Evolutionary conservation across 2,329 filamentous ascomycete genomes (phyloP).

Genomic region (Atkinsonella texensis): DNA sequence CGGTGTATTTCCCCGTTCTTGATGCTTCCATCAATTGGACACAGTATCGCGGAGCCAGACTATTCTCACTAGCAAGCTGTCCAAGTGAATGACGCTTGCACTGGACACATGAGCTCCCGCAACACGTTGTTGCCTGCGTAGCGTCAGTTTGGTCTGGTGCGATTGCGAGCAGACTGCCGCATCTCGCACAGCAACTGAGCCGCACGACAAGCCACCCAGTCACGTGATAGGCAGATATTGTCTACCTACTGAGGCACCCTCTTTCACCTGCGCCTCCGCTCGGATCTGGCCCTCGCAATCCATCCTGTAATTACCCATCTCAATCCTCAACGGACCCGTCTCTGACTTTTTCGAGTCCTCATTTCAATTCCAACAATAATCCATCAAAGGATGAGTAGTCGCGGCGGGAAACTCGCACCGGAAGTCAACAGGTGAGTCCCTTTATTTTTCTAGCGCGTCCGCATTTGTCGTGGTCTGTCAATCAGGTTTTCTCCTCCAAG

Average conservation of each 20-base stretch:
- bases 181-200: background rate
- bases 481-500: background rate
- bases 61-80: too few species aligned
- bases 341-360: constrained; percentile 17
- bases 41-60: too few species aligned
- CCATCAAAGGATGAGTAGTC: constrained; percentile 85
- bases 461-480: constrained; percentile 2
- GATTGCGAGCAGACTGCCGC: too few species aligned
- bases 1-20: too few species aligned
- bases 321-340: constrained; percentile 7
- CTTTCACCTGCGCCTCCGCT: constrained; percentile 16
- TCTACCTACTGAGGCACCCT: constrained; percentile 14
- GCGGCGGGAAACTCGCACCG: constrained; percentile 91
- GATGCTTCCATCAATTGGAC: too few species aligned
- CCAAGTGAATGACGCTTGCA: too few species aligned
- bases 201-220: constrained; percentile 5
- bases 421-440: constrained; percentile 86
- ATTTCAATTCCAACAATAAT: constrained; percentile 18
- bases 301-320: constrained; percentile 17
- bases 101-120: too few species aligned
- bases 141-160: too few species aligned
- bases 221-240: constrained; percentile 15
- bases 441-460: constrained; percentile 8
- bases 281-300: constrained; percentile 18
- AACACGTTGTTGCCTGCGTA: too few species aligned